Conservation (phyloP, 2,329 filamentous ascomycete genomes). For the Chaetomium globosum region DNA sequence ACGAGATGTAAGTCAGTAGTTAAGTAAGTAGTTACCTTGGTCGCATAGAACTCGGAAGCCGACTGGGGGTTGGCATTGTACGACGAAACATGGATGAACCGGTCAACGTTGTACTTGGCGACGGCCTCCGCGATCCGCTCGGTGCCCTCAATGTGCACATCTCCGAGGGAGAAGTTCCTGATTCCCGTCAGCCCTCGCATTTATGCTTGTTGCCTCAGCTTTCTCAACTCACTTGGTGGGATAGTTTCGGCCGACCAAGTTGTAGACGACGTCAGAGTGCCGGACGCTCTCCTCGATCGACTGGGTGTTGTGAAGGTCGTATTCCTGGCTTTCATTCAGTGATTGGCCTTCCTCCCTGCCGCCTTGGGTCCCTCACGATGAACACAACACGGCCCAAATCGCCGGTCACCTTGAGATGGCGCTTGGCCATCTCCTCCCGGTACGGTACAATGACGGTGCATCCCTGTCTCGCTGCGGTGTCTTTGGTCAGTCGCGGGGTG, state of each 20-base stretch:
- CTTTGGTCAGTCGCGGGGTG: constrained; percentile 34
- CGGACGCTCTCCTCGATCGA: constrained; percentile 96
- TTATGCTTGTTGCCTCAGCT: neutral
- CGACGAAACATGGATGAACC: constrained; percentile 94
- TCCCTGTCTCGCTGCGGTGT: constrained; percentile 75
- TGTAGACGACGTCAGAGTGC: constrained; percentile 97
- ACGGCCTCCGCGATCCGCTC: constrained; percentile 91
- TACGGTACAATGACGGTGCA: constrained; percentile 92
- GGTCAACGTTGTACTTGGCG: constrained; percentile 96
- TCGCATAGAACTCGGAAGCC: constrained; percentile 83
- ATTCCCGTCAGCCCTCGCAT: constrained; percentile 40
- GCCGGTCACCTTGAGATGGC: constrained; percentile 93
- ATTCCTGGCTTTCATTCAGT: constrained; percentile 64
- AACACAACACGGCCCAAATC: constrained; percentile 90
- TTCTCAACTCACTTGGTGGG: constrained; percentile 77
- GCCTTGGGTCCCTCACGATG: constrained; percentile 58
- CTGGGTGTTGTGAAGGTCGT: constrained; percentile 88
- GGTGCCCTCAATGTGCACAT: constrained; percentile 90
- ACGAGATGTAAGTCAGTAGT: neutral
- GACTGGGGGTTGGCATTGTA: constrained; percentile 85
- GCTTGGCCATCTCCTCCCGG: constrained; percentile 97
- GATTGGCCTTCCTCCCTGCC: neutral
- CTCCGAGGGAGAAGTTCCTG: constrained; percentile 89
- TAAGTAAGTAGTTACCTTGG: constrained; percentile 63
- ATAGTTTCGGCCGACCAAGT: constrained; percentile 90